These are phyloP conservation scores for Aspergillus texensis DNA, from an alignment of 2,329 filamentous ascomycete species.

Conservation along the genomic window DNA sequence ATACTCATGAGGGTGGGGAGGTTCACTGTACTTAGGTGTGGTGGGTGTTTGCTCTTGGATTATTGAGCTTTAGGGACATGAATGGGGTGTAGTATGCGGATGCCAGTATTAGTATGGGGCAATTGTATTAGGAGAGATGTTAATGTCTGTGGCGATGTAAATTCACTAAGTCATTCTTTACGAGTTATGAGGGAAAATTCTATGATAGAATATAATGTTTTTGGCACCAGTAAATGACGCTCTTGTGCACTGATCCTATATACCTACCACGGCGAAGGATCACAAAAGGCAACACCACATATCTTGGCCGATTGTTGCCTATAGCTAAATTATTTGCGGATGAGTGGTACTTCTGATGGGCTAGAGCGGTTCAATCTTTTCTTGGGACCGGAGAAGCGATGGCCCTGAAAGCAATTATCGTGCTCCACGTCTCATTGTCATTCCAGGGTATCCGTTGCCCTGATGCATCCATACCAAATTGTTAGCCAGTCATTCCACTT, in stretches of 20 bases:
- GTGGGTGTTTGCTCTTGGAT: not conserved
- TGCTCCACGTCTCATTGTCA: not conserved
- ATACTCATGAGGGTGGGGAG: conserved; percentile 45
- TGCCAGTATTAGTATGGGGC: not conserved
- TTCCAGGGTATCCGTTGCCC: not conserved
- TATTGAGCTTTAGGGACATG: not conserved
- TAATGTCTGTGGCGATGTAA: not conserved
- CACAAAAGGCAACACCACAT: not conserved
- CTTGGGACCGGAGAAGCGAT: not conserved
- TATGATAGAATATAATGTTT: not conserved
- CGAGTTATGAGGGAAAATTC: not conserved
- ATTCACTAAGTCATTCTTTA: not conserved
- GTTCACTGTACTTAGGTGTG: conserved; percentile 40
- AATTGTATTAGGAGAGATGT: not conserved
- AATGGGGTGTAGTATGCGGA: not conserved
- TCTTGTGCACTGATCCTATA: not conserved
- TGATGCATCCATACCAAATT: not conserved
- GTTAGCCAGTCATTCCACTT: not conserved
- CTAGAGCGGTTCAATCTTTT: not conserved
- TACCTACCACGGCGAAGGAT: no score
- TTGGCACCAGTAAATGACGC: not conserved
- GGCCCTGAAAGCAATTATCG: not conserved
- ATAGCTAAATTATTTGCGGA: not conserved
- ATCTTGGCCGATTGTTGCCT: not conserved
- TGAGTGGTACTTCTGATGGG: no score